Conservation (phyloP, 208 protist species). For the Eutreptiella sp. region DNA sequence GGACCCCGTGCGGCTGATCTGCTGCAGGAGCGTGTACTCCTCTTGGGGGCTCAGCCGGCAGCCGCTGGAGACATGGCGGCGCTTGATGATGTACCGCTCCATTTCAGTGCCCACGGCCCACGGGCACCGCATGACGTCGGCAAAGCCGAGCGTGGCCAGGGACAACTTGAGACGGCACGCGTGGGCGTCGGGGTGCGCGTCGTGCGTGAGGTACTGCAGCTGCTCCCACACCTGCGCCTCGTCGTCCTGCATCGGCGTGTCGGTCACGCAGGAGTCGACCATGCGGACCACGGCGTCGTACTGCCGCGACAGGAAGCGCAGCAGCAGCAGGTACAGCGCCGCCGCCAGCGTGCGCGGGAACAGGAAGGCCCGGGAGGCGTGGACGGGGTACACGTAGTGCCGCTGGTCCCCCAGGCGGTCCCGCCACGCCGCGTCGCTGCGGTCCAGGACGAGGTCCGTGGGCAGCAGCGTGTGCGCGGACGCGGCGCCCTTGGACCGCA, state of each 20-base stretch:
- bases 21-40: no score
- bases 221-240: slow-evolving; percentile 16
- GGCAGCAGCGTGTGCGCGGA: background rate
- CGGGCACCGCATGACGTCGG: no score
- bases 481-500: background rate
- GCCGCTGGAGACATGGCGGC: no score
- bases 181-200: slow-evolving; percentile 5
- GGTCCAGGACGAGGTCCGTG: background rate
- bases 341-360: slow-evolving; percentile 12
- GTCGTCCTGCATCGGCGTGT: slow-evolving; percentile 7
- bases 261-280: slow-evolving; percentile 13
- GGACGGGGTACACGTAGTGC: slow-evolving; percentile 15
- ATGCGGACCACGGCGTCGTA: slow-evolving; percentile 7
- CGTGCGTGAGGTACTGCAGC: slow-evolving; percentile 7
- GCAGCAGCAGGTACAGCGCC: slow-evolving; percentile 11
- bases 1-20: no score
- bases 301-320: background rate
- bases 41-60: no score
- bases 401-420: background rate
- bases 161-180: slow-evolving; percentile 11
- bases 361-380: slow-evolving; percentile 14
- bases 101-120: no score
- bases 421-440: slow-evolving; percentile 2
- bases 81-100: no score
- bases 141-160: background rate